Base-by-base conservation (phyloP, 1,284 basidiomycete species). In the Sporisorium reilianum region DNA sequence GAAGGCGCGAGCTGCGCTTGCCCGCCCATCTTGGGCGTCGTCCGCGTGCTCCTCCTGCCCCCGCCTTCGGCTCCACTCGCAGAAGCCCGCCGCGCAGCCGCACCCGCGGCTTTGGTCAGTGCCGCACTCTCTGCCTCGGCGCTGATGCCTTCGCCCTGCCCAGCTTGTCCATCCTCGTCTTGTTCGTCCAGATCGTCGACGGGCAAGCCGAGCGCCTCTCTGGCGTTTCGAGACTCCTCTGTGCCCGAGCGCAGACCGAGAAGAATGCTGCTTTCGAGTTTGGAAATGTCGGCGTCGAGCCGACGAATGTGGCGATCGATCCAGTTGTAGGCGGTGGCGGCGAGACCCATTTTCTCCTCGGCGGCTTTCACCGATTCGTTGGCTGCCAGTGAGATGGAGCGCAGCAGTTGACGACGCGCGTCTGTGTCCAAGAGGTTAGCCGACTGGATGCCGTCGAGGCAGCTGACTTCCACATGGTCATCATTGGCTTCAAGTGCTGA, bases 241-340 rank as follows among this genome's bases (percentile, higher is more conserved):
- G 75, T 78, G 0, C 79, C 79, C 8, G 64, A 62, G 14, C 78
- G 61, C 7, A 84, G 45, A 0, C 80, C 80, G 4, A 81, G 71
- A 9, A 80, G 58, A 10, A 84, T 71, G 41, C 78, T 79, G 41
- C 51, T 55, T 22, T 84, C 82, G 50, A 73, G 77, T 42, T 80
- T 80, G 11, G 60, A 54, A 22, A 84, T 75, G 11, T 87, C 87
- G 0, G 83, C 85, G 77, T 88, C 87, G 22, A 88, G 84, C 3
- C 87, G 85, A n/a, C 87, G 84, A 53, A 87, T 87, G 70, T 88
- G 87, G 41, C 87, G 77, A 68, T 88, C 87, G 40, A 88, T 85
- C 83, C 85, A 78, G 55, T 87, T 86, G 78, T 88, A 88, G 2
- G 87, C 86, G 7, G 86, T 86, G 0, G 86, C 76, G 9, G 87